Percentiles rank a stretch among this genome's conserved stretches.
These are phyloP conservation scores for Zasmidium citrigriseum DNA, from an alignment of 2,329 filamentous ascomycete genomes.

Conservation along the genomic window DNA sequence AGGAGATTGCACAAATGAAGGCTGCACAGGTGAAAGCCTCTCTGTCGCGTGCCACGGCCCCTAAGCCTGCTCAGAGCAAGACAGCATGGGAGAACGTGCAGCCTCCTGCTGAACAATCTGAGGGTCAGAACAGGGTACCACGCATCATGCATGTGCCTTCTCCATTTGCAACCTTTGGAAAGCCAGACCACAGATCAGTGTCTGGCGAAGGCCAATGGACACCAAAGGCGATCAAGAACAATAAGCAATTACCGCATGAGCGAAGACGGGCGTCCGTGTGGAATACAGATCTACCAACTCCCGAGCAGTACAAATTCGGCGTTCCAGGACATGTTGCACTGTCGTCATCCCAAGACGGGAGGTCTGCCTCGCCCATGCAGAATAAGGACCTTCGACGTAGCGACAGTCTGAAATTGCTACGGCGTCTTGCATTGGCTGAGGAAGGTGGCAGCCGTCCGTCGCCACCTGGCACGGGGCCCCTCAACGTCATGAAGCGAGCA, in stretches of 20 bases:
- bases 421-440: slow-evolving; percentile 12
- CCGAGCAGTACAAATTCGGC: slow-evolving; percentile 12
- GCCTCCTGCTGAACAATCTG: not conserved
- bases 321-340: slow-evolving; percentile 1
- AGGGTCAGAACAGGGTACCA: not conserved
- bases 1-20: slow-evolving; percentile 18
- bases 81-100: not conserved
- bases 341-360: not conserved
- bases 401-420: slow-evolving; percentile 14
- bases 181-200: not conserved
- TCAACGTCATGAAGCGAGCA: slow-evolving; percentile 1
- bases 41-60: slow-evolving; percentile 12
- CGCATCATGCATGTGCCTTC: slow-evolving; percentile 6
- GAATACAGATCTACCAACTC: slow-evolving; percentile 1
- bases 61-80: slow-evolving; percentile 1
- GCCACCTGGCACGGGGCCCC: not conserved
- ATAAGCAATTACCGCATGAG: slow-evolving; percentile 15
- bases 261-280: slow-evolving; percentile 14
- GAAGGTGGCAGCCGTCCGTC: slow-evolving; percentile 6
- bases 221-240: slow-evolving; percentile 14
- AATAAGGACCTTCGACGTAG: slow-evolving; percentile 12
- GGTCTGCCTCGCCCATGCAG: not conserved
- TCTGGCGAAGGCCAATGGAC: slow-evolving; percentile 8
- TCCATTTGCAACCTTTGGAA: slow-evolving; percentile 17
- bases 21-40: too few species aligned